Percentiles rank a stretch among this genome's conserved stretches.
These are phyloP conservation scores for Solanum ossicruentum DNA, from an alignment of 257 asterid genomes.

Conservation along the genomic window DNA sequence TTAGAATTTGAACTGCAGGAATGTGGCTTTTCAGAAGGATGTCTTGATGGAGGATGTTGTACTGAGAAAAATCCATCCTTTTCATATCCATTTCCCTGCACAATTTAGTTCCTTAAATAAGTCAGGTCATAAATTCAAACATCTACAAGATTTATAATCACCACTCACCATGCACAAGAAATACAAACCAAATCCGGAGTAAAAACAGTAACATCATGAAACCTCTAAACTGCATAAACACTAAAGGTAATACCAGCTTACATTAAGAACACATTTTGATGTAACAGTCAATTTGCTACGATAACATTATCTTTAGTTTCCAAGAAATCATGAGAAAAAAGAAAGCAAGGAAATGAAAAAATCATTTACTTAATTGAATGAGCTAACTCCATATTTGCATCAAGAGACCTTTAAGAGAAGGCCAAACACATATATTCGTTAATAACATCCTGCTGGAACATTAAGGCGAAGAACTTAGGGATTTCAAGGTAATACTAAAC, in stretches of 20 bases:
- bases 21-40: conserved; percentile 32
- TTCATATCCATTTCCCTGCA: conserved; percentile 41
- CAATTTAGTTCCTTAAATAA: not conserved
- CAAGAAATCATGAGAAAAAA: not conserved
- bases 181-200: not conserved
- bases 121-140: not conserved
- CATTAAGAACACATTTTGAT: not conserved
- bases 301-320: not conserved
- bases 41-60: conserved; percentile 20
- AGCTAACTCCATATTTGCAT: not conserved
- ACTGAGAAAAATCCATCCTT: conserved; percentile 17
- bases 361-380: not conserved
- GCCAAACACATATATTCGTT: not conserved
- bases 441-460: not conserved
- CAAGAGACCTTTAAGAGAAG: not conserved
- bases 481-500: not conserved
- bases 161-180: not conserved
- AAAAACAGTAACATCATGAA: not conserved
- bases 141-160: not conserved
- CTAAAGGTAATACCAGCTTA: not conserved
- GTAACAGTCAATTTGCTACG: not conserved
- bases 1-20: conserved; percentile 17
- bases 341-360: not conserved
- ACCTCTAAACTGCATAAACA: not conserved
- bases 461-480: not conserved